Conservation (phyloP, 148 eudicot genomes). For the Polygonum aviculare region DNA sequence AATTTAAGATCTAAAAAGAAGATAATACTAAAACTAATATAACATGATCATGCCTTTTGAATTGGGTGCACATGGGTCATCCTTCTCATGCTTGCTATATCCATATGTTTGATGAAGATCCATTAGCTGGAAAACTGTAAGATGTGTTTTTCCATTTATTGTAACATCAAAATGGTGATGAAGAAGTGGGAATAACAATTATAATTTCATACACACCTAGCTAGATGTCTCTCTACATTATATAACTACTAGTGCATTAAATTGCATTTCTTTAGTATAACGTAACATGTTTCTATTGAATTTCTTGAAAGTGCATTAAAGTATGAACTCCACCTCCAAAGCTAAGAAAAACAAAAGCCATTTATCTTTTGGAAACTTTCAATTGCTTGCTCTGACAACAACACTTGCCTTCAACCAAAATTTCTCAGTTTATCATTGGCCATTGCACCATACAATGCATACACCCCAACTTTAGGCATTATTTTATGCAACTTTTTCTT, state of each 20-base stretch:
- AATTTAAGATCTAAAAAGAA: background rate
- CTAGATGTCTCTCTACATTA: background rate
- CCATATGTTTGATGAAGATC: background rate
- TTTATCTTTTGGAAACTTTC: constrained; percentile 19
- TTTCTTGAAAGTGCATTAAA: background rate
- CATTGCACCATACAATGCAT: constrained; percentile 13
- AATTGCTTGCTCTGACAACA: constrained; percentile 21
- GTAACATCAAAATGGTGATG: background rate
- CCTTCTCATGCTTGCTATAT: background rate
- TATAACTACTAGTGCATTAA: background rate
- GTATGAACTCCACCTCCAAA: constrained; percentile 7
- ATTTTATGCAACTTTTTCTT: background rate
- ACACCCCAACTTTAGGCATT: background rate
- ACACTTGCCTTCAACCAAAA: constrained; percentile 16
- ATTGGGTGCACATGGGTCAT: constrained; percentile 8
- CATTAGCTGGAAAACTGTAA: background rate
- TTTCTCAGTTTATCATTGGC: constrained; percentile 16
- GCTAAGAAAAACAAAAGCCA: background rate
- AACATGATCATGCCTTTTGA: background rate
- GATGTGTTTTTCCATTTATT: background rate
- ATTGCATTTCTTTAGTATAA: background rate
- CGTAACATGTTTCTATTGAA: background rate
- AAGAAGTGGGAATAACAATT: background rate
- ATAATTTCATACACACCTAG: background rate
- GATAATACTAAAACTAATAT: background rate